These are phyloP conservation scores for Priceomyces melissophilus DNA, from an alignment of 805 yeast species.

Conservation along the genomic window DNA sequence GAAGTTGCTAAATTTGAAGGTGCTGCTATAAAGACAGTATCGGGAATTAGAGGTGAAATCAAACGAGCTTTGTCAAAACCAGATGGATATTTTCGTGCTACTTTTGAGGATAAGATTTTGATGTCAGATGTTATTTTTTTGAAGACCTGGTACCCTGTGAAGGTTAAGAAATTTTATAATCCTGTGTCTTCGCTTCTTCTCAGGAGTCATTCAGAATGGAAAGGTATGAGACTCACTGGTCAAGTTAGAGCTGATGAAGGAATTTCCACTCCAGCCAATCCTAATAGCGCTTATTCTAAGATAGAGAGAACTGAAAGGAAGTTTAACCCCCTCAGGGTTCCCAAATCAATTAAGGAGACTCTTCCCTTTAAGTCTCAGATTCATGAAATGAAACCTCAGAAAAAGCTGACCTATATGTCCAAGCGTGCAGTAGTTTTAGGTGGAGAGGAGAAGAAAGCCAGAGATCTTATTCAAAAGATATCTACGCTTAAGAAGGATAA, in stretches of 20 bases:
- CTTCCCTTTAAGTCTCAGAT: constrained; percentile 93
- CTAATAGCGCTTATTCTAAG: constrained; percentile 56
- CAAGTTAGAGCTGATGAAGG: constrained; percentile 77
- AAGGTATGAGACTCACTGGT: constrained; percentile 95
- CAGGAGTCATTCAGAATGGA: constrained; percentile 80
- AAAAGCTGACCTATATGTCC: constrained; percentile 70
- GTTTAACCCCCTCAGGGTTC: constrained; percentile 86
- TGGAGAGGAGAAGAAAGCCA: constrained; percentile 91
- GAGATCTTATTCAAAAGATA: constrained; percentile 83
- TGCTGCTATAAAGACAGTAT: constrained; percentile 92
- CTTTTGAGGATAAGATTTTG: constrained; percentile 92
- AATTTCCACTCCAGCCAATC: constrained; percentile 56
- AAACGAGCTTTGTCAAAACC: constrained; percentile 92
- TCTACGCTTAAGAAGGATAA: constrained; percentile 82
- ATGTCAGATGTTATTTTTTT: constrained; percentile 86
- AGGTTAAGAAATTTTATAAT: constrained; percentile 85
- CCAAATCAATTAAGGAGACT: constrained; percentile 67
- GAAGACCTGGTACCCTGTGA: constrained; percentile 96
- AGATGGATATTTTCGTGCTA: constrained; percentile 93
- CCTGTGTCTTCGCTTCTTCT: constrained; percentile 91
- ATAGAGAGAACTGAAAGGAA: constrained; percentile 80
- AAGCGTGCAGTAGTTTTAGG: constrained; percentile 92
- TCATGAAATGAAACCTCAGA: constrained; percentile 82
- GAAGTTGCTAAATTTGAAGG: constrained; percentile 99
- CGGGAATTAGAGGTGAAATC: constrained; percentile 97